Evolutionary conservation across 106 monocot genomes (phyloP).

Genomic region (Triglochin maritima): DNA sequence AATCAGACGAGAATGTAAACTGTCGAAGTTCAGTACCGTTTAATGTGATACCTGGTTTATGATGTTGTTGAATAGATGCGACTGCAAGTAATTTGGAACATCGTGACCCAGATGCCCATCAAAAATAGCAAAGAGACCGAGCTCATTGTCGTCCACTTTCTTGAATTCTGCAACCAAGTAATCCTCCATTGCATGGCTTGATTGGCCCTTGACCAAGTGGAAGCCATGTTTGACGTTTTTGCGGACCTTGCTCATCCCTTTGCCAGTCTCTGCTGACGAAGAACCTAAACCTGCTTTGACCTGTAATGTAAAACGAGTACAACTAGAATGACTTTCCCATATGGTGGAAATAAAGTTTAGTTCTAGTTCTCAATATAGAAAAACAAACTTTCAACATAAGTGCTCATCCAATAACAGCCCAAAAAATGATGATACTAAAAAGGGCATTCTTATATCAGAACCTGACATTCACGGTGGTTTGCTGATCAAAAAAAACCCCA

Average conservation of each 20-base stretch:
- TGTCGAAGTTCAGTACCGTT: too few species aligned
- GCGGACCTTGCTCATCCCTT: conserved; percentile 74
- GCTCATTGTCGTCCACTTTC: conserved; percentile 41
- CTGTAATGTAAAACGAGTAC: conserved; percentile 19
- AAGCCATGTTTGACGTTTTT: conserved; percentile 74
- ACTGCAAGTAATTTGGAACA: conserved; percentile 69
- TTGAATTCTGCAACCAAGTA: conserved; percentile 79
- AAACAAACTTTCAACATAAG: background rate
- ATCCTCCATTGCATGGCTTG: conserved; percentile 93
- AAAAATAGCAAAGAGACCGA: conserved; percentile 96
- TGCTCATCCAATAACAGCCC: background rate
- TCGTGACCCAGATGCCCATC: conserved; percentile 91
- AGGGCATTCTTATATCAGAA: background rate
- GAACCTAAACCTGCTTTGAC: conserved; percentile 73
- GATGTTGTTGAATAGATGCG: conserved; percentile 88
- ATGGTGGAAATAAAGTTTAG: background rate
- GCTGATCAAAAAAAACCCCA: too few species aligned
- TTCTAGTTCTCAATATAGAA: background rate
- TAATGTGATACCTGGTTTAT: conserved; percentile 44
- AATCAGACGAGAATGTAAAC: too few species aligned
- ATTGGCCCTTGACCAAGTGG: conserved; percentile 88
- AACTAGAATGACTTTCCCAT: background rate
- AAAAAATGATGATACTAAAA: background rate
- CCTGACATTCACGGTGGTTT: too few species aligned
- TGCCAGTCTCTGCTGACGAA: conserved; percentile 67